Evolutionary conservation across 2,329 filamentous ascomycete genomes (phyloP).

Genomic region (Beauveria sp.): DNA sequence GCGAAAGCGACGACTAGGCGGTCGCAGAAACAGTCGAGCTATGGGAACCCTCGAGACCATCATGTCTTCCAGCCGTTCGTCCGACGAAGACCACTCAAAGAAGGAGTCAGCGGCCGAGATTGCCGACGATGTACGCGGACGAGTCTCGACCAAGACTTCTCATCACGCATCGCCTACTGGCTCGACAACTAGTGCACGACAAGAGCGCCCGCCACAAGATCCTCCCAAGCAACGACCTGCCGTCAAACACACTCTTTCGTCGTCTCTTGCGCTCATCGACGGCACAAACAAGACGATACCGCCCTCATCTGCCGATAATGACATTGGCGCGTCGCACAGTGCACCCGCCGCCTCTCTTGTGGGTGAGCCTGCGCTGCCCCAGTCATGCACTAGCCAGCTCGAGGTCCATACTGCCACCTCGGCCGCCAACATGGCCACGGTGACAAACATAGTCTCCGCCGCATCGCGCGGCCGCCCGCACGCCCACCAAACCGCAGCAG

Average conservation of each 20-base stretch:
- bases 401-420: slow-evolving; percentile 33
- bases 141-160: slow-evolving; percentile 34
- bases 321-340: slow-evolving; percentile 29
- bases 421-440: background rate
- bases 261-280: slow-evolving; percentile 31
- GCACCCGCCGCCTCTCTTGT: slow-evolving; percentile 28
- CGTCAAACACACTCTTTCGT: slow-evolving; percentile 20
- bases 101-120: slow-evolving; percentile 45
- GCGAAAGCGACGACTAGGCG: slow-evolving; percentile 32
- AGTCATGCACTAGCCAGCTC: slow-evolving; percentile 46
- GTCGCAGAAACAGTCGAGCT: slow-evolving; percentile 42
- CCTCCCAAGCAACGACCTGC: slow-evolving; percentile 11
- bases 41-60: slow-evolving; percentile 60
- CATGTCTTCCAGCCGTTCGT: slow-evolving; percentile 57
- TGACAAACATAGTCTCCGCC: slow-evolving; percentile 4
- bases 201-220: slow-evolving; percentile 13
- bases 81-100: slow-evolving; percentile 54
- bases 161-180: slow-evolving; percentile 24
- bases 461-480: background rate
- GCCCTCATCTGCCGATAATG: background rate
- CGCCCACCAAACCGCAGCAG: background rate
- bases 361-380: slow-evolving; percentile 48
- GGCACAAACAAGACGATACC: background rate
- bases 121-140: slow-evolving; percentile 45
- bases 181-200: slow-evolving; percentile 19